A percentile compares a stretch with the other conserved stretches of the same genome.
These are phyloP conservation scores for Agaricus blazei DNA, from an alignment of 768 basidiomycete genomes.

Conservation along the genomic window DNA sequence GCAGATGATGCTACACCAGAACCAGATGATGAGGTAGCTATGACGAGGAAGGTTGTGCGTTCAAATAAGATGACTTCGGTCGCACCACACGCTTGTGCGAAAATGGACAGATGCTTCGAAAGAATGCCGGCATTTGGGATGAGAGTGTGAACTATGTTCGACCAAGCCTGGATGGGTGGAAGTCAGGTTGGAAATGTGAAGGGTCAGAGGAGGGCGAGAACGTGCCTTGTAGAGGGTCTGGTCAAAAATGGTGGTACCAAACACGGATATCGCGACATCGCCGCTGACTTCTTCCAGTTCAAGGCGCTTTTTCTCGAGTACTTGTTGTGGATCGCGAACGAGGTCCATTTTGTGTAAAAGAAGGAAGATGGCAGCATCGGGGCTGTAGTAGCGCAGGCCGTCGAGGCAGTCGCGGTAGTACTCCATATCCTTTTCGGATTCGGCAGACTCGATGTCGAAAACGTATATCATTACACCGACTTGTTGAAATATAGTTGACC, in stretches of 20 bases:
- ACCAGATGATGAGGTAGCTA: constrained; percentile 69
- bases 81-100: constrained; percentile 83
- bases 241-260: constrained; percentile 95
- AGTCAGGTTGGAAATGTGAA: neutral
- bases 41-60: constrained; percentile 95
- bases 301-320: constrained; percentile 66
- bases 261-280: constrained; percentile 60
- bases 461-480: constrained; percentile 99
- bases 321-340: constrained; percentile 53
- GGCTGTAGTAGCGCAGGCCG: constrained; percentile 72
- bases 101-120: constrained; percentile 78
- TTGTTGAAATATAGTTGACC: constrained; percentile 92
- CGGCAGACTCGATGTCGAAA: constrained; percentile 88
- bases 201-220: constrained; percentile 9
- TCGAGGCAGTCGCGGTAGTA: constrained; percentile 92
- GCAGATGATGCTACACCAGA: constrained; percentile 27
- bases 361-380: constrained; percentile 82
- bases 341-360: constrained; percentile 99
- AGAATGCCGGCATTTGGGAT: constrained; percentile 94
- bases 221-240: constrained; percentile 91
- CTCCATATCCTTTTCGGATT: constrained; percentile 79
- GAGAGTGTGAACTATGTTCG: constrained; percentile 91
- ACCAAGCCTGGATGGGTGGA: constrained; percentile 75
- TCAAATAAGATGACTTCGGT: constrained; percentile 96
- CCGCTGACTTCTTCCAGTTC: constrained; percentile 71